phyloP scores from a whole-genome alignment of 2,329 filamentous ascomycete genomes.

The Xylaria sp. region DNA sequence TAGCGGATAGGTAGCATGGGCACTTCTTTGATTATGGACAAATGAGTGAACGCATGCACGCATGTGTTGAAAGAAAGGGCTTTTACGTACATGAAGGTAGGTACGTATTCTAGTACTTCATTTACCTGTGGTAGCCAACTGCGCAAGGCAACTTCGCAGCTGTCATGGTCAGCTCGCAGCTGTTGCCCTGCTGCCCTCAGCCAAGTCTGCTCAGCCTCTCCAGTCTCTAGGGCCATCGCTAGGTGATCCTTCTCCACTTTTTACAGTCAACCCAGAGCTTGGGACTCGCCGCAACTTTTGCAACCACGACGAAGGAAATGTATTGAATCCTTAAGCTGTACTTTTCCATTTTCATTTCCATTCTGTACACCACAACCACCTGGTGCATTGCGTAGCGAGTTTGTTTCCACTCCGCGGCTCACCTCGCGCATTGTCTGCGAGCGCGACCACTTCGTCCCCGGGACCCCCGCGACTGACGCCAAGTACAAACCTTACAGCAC shows the following conservation, averaged over 20 bases:
- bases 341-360: conserved; percentile 28
- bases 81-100: no score
- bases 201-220: conserved; percentile 29
- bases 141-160: conserved; percentile 4
- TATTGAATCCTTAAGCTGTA: conserved; percentile 31
- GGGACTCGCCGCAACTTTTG: conserved; percentile 47
- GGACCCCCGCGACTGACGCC: conserved; percentile 41
- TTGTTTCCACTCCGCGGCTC: conserved; percentile 18
- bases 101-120: no score
- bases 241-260: conserved; percentile 38
- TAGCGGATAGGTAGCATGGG: neutral
- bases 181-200: no score
- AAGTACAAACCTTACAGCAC: conserved; percentile 45
- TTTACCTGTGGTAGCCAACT: conserved; percentile 23
- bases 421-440: conserved; percentile 35
- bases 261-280: conserved; percentile 44
- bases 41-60: neutral
- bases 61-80: neutral
- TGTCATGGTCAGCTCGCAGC: conserved; percentile 22
- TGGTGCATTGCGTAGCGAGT: conserved; percentile 28
- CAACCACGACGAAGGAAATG: conserved; percentile 43
- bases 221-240: neutral
- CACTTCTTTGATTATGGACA: neutral
- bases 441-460: conserved; percentile 26
- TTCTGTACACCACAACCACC: conserved; percentile 32